Base-by-base conservation (phyloP, 768 basidiomycete genomes). In the Russula lepida region DNA sequence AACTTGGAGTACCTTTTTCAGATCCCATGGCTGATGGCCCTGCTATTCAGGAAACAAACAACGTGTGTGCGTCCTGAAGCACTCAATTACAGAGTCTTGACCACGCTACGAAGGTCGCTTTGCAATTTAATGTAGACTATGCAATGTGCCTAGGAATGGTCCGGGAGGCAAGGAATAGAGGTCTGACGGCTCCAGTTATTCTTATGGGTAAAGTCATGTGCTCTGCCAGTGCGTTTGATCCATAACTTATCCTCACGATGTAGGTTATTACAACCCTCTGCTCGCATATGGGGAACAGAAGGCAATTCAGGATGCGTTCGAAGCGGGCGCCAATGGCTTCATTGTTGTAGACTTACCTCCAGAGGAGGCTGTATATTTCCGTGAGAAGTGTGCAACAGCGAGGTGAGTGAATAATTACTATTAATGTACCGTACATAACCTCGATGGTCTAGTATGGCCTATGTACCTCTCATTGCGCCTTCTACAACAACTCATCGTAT, bases 271-370 rank as follows among this genome's bases (percentile, higher is more conserved):
- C 74, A 99, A 99, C 71, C 95, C 97, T 15, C 73, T 98, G 37
- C 79, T 98, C 46, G 92, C 95, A 0, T 95, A 98, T 68, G 94
- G 94, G 3, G 97, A 99, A 75, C 91, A 95, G 62, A 89, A 84
- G 71, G 89, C 95, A 5, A 93, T 98, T 27, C 83, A 85, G 56
- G 95, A 97, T 71, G 95, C 94, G 2, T 79, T 76, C 49, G 85
- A 86, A 59, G 93, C 92, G 19, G 95, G 95, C 17, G 97, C 92
- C 0, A 98, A 95, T 72, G 97, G 97, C 1, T 99, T 94, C 71
- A 95, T 98, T 67, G 84, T 99, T 75, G 95, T 98, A 27, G 97
- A 99, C 71, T 84, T 98, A 30, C 97, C 97, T 35, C 97, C 97
- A 15, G 95, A 98, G 74, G 97, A 99, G 73, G 95, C 97, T 32